Evolutionary conservation across 805 yeast genomes (phyloP).

Genomic region (Metschnikowia drakensbergensis): DNA sequence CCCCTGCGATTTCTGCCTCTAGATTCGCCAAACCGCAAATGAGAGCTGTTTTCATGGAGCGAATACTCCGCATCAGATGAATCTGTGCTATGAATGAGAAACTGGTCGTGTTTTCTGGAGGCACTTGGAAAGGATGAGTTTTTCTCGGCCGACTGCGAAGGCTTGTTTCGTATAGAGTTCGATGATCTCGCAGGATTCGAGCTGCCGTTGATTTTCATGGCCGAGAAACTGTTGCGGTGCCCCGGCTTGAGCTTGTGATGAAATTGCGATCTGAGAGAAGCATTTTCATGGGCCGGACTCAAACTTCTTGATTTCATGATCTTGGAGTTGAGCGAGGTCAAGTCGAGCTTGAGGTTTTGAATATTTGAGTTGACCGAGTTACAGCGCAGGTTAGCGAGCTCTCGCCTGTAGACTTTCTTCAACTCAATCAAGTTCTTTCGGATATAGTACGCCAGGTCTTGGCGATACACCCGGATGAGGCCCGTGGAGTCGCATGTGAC

Average conservation of each 20-base stretch:
- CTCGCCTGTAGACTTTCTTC: conserved; percentile 5
- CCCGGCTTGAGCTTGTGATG: conserved; percentile 8
- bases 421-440: conserved; percentile 25
- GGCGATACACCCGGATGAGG: conserved; percentile 69
- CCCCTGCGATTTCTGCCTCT: conserved; percentile 4
- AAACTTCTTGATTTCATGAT: conserved; percentile 6
- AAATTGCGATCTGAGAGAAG: conserved; percentile 5
- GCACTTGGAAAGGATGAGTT: neutral
- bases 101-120: neutral
- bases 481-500: conserved; percentile 78
- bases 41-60: neutral
- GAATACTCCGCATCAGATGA: conserved; percentile 2
- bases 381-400: conserved; percentile 1
- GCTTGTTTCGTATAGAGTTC: neutral
- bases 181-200: neutral
- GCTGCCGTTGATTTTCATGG: neutral
- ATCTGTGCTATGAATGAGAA: neutral
- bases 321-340: neutral
- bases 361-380: neutral
- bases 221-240: neutral
- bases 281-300: conserved; percentile 10
- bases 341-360: conserved; percentile 1
- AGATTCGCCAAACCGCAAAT: neutral
- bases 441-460: conserved; percentile 59
- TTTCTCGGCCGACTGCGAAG: neutral